Evolutionary conservation across 148 eudicot species (phyloP).

Genomic region (Chenopodium suecicum): DNA sequence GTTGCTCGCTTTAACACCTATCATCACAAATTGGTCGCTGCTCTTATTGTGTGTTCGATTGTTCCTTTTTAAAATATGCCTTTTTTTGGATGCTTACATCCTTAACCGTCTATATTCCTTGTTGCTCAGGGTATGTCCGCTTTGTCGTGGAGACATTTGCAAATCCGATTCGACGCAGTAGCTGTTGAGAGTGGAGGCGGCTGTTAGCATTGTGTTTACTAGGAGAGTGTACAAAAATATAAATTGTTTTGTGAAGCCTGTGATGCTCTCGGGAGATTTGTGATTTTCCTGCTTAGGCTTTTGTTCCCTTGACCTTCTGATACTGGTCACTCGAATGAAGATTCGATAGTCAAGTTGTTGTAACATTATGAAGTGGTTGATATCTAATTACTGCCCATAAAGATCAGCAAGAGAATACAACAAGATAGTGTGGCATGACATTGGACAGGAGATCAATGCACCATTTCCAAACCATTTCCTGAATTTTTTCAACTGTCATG

Average conservation of each 20-base stretch:
- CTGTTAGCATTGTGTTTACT: constrained; percentile 1
- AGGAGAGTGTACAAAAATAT: constrained; percentile 22
- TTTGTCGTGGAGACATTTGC: constrained; percentile 82
- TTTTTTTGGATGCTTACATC: background rate
- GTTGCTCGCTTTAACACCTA: background rate
- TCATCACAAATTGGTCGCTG: background rate
- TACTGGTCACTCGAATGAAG: background rate
- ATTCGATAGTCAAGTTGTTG: constrained; percentile 2
- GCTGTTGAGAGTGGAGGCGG: constrained; percentile 32
- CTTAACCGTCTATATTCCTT: too few relatives aligned
- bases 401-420: background rate
- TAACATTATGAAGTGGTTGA: background rate
- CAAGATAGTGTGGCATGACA: background rate
- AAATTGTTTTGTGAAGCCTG: constrained; percentile 6
- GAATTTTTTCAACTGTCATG: background rate
- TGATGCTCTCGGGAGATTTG: constrained; percentile 8
- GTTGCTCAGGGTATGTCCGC: constrained; percentile 70
- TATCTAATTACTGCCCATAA: background rate
- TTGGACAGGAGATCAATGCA: background rate
- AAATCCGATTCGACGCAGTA: constrained; percentile 38
- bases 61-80: background rate
- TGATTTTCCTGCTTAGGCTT: constrained; percentile 8
- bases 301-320: constrained; percentile 4
- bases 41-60: background rate
- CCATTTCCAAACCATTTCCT: background rate